Evolutionary conservation across 441 rosid species (phyloP), one percentile per base, ranked within the genome.

Genomic region (Erysimum pusillum): DNA sequence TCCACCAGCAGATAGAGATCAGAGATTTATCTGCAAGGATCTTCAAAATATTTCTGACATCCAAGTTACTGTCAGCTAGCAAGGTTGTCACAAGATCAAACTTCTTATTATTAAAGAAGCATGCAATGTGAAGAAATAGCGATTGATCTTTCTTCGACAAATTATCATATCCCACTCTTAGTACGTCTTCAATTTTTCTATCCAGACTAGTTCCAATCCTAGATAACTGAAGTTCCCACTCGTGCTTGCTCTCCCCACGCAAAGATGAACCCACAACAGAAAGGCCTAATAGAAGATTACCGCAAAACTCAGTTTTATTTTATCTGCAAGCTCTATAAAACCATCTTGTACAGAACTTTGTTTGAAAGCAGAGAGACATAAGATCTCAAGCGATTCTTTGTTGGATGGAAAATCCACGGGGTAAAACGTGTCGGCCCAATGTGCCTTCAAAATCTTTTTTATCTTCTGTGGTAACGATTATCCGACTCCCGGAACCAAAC

Each of bases 401-500:
- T 2, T 0, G 36, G 9, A 38, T 14, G 73, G 36, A 22, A 0
- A 9, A 25, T 49, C 4, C 10, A 49, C 71, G n/a, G 41, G 53
- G 31, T 14, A 35, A 44, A 66, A 49, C 49, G 20, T 1, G 0
- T 20, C 0, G 7, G 35, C 20, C 41, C 3, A 4, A 17, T 25
- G 67, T 14, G 4, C 38, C 42, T 3, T 18, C 5, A 71, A 18
- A 41, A 71, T 17, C 11, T 11, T 46, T n/a, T 48, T 15, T n/a
- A 57, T 79, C 53, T 69, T 79, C 56, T 0, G 81, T 76, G 12
- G 76, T 79, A 22, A 82, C 10, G 5, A 82, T 59, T 18, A 82
- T 45, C 60, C 72, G 69, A 44, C 82, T 81, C n/a, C 78, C 53
- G 0, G 3, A 3, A 66, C 71, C 71, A 2, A 66, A 66, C 71